These are phyloP conservation scores for Toxicodendron radicans DNA, from an alignment of 345 rosid genomes.

Conservation along the genomic window DNA sequence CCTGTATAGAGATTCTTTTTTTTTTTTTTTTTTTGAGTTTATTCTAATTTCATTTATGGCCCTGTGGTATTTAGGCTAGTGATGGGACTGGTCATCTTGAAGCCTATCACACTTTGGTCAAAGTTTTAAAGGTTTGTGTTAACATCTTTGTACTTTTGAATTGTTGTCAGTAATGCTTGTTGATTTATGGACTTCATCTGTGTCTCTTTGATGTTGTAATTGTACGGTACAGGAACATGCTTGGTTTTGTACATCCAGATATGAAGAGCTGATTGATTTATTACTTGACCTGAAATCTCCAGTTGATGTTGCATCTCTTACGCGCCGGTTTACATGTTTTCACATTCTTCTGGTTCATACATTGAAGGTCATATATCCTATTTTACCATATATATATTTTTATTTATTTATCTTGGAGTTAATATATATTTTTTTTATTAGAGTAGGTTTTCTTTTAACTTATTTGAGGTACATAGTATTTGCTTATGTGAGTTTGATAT, in stretches of 20 bases:
- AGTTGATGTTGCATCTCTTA: constrained; percentile 46
- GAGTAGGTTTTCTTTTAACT: neutral
- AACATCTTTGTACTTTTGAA: constrained; percentile 16
- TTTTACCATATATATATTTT: constrained; percentile 7
- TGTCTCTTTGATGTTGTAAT: constrained; percentile 19
- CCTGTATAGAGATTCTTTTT: neutral
- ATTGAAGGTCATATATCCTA: constrained; percentile 52
- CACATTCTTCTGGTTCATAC: constrained; percentile 61
- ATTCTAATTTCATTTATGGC: constrained; percentile 16
- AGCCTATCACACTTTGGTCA: constrained; percentile 70
- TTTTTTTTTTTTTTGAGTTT: neutral
- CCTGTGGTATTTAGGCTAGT: constrained; percentile 44
- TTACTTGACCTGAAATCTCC: constrained; percentile 63
- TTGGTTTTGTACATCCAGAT: constrained; percentile 69
- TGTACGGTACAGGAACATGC: constrained; percentile 62
- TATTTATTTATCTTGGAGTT: neutral
- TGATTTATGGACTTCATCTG: constrained; percentile 14
- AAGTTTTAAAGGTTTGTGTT: constrained; percentile 61
- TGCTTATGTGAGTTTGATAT: too few relatives aligned
- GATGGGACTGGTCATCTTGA: constrained; percentile 53
- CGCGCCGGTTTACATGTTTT: constrained; percentile 74
- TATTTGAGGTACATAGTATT: neutral
- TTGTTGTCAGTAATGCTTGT: constrained; percentile 12
- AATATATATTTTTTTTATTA: neutral
- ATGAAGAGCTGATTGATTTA: constrained; percentile 67